A percentile compares a stretch with the other conserved stretches of the same genome.
These are phyloP conservation scores for Paramecium caudatum DNA, from an alignment of 73 alveolate genomes.

Conservation along the genomic window DNA sequence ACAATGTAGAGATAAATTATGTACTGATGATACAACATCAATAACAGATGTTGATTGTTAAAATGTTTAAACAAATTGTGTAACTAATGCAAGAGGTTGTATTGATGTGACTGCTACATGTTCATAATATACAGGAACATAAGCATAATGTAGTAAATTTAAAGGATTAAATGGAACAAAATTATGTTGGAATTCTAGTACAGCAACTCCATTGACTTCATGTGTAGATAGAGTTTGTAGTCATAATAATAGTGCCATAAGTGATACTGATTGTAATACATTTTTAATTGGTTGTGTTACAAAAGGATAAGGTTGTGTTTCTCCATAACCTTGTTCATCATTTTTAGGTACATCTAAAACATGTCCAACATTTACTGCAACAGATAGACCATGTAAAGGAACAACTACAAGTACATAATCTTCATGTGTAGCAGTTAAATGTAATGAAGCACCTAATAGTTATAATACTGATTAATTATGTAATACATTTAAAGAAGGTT, in stretches of 20 bases:
- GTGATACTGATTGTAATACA: constrained; percentile 37
- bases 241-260: constrained; percentile 32
- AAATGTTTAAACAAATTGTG: constrained; percentile 5
- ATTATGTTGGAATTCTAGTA: constrained; percentile 2
- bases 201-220: constrained; percentile 43
- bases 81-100: constrained; percentile 42
- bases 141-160: constrained; percentile 4
- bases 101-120: constrained; percentile 32
- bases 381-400: constrained; percentile 61
- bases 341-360: constrained; percentile 37
- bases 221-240: constrained; percentile 56
- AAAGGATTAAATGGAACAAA: constrained; percentile 13
- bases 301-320: constrained; percentile 56
- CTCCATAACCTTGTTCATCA: constrained; percentile 56
- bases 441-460: constrained; percentile 61
- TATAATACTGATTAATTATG: constrained; percentile 57
- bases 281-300: constrained; percentile 45
- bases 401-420: not conserved
- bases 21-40: constrained; percentile 27
- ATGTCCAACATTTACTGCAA: constrained; percentile 52
- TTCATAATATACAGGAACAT: constrained; percentile 29
- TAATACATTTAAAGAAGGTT: constrained; percentile 38
- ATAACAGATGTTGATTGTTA: constrained; percentile 22
- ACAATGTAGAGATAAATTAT: not conserved
- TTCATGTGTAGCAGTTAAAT: not conserved